Percentiles rank a stretch among this genome's conserved stretches.
phyloP scores from a whole-genome alignment of 768 basidiomycete species.

The Auriscalpium microsporum region DNA sequence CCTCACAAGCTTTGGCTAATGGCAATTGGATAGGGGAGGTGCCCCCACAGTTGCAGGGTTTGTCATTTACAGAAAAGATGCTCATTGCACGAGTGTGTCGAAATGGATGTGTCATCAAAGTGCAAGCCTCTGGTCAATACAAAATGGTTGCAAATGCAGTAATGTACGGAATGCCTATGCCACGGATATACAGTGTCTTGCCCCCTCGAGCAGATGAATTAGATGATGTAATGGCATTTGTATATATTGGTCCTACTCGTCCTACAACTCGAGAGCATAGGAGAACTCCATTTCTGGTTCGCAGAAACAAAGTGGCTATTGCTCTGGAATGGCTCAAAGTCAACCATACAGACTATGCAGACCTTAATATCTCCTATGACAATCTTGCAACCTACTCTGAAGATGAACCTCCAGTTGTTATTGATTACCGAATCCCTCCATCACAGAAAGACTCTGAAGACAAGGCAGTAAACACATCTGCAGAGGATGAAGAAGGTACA shows the following conservation, averaged over 20 bases:
- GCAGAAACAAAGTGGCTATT: conserved; percentile 2
- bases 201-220: conserved; percentile 26
- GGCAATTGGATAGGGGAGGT: no score
- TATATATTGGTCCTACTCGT: conserved; percentile 24
- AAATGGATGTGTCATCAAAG: conserved; percentile 14
- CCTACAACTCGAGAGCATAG: conserved; percentile 20
- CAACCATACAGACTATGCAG: neutral
- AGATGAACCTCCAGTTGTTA: conserved; percentile 16
- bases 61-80: no score
- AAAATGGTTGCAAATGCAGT: conserved; percentile 30
- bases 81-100: conserved; percentile 7
- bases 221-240: conserved; percentile 23
- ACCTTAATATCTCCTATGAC: conserved; percentile 11
- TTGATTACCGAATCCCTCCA: neutral
- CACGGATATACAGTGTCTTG: conserved; percentile 23
- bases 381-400: conserved; percentile 14
- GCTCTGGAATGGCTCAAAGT: neutral
- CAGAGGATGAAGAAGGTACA: conserved; percentile 22
- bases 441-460: neutral
- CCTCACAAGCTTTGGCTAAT: neutral
- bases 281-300: conserved; percentile 15
- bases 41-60: no score
- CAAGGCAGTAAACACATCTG: conserved; percentile 18
- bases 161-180: conserved; percentile 23
- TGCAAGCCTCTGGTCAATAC: conserved; percentile 3